Percentiles rank a stretch among this genome's conserved stretches.
Evolutionary conservation across 2,329 filamentous ascomycete species (phyloP).

Genomic region (Xylaria digitata): DNA sequence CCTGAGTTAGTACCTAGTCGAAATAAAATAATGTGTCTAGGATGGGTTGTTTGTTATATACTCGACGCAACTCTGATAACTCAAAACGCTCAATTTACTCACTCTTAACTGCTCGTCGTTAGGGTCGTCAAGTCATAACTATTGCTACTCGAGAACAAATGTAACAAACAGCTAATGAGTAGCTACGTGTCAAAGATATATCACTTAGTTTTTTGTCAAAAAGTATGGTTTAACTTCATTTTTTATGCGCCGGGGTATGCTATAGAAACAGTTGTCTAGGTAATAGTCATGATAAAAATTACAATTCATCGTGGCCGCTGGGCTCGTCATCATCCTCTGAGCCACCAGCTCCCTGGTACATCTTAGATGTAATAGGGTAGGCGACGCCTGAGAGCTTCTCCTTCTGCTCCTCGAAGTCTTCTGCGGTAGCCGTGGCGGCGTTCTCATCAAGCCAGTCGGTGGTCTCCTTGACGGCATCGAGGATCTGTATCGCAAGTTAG

Average conservation of each 20-base stretch:
- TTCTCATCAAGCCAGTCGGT: conserved; percentile 98
- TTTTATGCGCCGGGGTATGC: conserved; percentile 49
- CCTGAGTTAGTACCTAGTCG: too few species aligned
- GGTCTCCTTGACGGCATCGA: conserved; percentile 96
- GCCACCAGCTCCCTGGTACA: conserved; percentile 78
- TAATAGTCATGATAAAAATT: conserved; percentile 53
- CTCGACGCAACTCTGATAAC: too few species aligned
- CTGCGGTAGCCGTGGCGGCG: conserved; percentile 81
- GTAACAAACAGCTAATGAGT: not conserved
- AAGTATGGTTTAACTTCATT: conserved; percentile 47
- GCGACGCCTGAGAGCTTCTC: conserved; percentile 98
- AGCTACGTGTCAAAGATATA: not conserved
- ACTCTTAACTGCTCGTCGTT: too few species aligned
- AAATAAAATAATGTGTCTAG: too few species aligned
- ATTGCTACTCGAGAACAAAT: not conserved
- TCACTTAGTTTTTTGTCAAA: not conserved
- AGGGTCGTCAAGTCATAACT: too few species aligned
- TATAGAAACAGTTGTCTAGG: conserved; percentile 47
- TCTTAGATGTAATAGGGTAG: conserved; percentile 99
- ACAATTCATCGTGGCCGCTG: conserved; percentile 80
- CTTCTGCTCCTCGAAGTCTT: conserved; percentile 99
- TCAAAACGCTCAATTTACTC: too few species aligned
- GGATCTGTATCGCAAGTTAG: conserved; percentile 67
- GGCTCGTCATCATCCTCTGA: conserved; percentile 78
- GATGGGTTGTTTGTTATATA: too few species aligned